Percentiles rank a stretch among this genome's conserved stretches.
phyloP scores from a whole-genome alignment of 768 basidiomycete species.

The Lepiota brunneoincarnata region DNA sequence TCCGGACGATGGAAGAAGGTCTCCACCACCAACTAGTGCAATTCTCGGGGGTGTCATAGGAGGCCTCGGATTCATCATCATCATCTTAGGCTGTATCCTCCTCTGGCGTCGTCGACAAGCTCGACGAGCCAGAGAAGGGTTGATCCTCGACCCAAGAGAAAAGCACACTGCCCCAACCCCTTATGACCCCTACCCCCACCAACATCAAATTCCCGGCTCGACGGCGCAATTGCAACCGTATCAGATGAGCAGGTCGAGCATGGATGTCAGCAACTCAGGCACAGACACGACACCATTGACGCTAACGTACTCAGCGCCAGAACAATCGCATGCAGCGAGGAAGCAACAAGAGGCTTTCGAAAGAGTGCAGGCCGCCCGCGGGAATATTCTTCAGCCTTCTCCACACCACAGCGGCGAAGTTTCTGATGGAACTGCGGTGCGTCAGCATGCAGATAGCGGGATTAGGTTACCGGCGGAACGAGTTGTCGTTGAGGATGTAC shows the following conservation, averaged over 20 bases:
- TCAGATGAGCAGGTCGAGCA: too few species aligned
- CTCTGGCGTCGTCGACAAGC: conserved; percentile 16
- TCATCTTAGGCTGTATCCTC: conserved; percentile 11
- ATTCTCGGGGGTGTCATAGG: conserved; percentile 22
- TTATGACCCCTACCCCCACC: not conserved
- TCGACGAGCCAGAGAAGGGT: not conserved
- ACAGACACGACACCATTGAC: not conserved
- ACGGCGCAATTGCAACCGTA: too few species aligned
- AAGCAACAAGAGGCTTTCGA: not conserved
- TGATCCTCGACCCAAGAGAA: not conserved
- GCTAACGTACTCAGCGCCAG: not conserved
- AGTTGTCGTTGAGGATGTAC: too few species aligned
- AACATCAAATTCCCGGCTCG: not conserved
- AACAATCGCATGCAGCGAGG: not conserved
- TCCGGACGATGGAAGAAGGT: not conserved
- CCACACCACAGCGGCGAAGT: too few species aligned
- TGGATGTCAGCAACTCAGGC: too few species aligned
- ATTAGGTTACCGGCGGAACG: too few species aligned
- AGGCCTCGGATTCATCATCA: conserved; percentile 16
- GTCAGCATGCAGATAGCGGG: too few species aligned
- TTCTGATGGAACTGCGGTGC: too few species aligned
- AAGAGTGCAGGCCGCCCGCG: not conserved
- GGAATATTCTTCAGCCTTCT: too few species aligned
- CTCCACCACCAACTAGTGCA: conserved; percentile 13
- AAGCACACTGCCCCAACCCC: not conserved